Percentiles rank a stretch among this genome's conserved stretches.
phyloP scores from a whole-genome alignment of 1,284 basidiomycete species.

The Exsudoporus floridanus region DNA sequence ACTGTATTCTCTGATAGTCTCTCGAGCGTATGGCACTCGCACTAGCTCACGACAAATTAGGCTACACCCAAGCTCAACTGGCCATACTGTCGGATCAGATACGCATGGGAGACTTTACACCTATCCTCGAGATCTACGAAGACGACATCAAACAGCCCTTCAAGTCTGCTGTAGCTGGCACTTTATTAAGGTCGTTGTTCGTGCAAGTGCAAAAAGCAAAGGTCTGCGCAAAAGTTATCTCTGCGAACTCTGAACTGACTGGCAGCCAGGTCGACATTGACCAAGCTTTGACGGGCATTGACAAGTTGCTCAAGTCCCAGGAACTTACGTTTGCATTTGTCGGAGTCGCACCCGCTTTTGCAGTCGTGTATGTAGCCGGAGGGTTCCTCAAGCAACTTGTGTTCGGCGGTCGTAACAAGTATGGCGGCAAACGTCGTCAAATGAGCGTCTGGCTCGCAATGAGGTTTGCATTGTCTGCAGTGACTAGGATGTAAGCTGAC shows the following conservation, averaged over 20 bases:
- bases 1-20: conserved; percentile 52
- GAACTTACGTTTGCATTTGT: conserved; percentile 97
- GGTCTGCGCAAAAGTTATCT: conserved; percentile 43
- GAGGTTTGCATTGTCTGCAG: conserved; percentile 42
- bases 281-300: conserved; percentile 82
- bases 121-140: conserved; percentile 89
- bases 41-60: conserved; percentile 79
- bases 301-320: conserved; percentile 91
- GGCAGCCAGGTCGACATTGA: conserved; percentile 82
- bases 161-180: conserved; percentile 78
- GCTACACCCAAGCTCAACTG: conserved; percentile 63
- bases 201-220: conserved; percentile 98
- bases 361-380: conserved; percentile 72
- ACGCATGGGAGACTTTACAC: conserved; percentile 81
- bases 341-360: conserved; percentile 89
- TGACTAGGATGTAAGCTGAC: conserved; percentile 8
- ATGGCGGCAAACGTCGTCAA: conserved; percentile 52
- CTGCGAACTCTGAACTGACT: not conserved
- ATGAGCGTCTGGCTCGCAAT: conserved; percentile 61
- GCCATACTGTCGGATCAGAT: conserved; percentile 66
- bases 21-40: conserved; percentile 91
- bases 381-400: conserved; percentile 44
- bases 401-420: conserved; percentile 41
- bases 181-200: conserved; percentile 82
- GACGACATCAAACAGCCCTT: conserved; percentile 87